Evolutionary conservation across 805 yeast genomes (phyloP), one percentile per base, ranked within the genome.

Genomic region (Groenewaldozyma salmanticensis): DNA sequence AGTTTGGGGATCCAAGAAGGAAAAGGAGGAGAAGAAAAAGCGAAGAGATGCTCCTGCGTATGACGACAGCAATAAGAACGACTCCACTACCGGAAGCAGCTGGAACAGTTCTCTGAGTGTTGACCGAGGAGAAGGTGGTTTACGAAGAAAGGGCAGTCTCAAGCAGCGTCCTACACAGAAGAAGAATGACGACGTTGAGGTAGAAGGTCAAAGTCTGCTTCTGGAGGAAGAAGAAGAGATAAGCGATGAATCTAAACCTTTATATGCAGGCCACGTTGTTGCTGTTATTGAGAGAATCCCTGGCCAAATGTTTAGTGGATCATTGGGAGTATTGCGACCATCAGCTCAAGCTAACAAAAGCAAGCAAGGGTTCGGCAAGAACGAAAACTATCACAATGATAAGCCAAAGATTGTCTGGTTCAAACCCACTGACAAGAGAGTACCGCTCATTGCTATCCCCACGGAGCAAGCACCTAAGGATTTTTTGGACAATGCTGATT

Each of bases 351-450:
- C 87, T 4, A 80, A 85, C 29, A 85, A 82, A 49, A 88, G 82
- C 37, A 79, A 78, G 54, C 69, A 64, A 45, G 64, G 62, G 37
- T 55, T 58, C 11, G 63, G 57, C 36, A 36, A 34, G 16, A 63
- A 58, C 42, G 59, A 43, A 24, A 50, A 45, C 33, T 31, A 35
- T 13, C 31, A 42, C 19, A 15, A 27, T 9, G 69, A 66, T 39
- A 74, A 75, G 33, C 98, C 98, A 27, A 92, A 92, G 59, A 92
- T 92, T 67, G 96, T 92, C 27, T 92, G 98, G 98, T 92, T 92
- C 62, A 92, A 92, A 59, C 98, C 98, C 31, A 88, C 96, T 1
- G 98, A 92, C 60, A 92, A 92, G 64, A 85, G 94, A 48, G 98
- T 92, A 17, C 98, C 98, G 4, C 70, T 92, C 49, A 88, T 92